phyloP scores from a whole-genome alignment of 768 basidiomycete species.

The Russula brevipes region DNA sequence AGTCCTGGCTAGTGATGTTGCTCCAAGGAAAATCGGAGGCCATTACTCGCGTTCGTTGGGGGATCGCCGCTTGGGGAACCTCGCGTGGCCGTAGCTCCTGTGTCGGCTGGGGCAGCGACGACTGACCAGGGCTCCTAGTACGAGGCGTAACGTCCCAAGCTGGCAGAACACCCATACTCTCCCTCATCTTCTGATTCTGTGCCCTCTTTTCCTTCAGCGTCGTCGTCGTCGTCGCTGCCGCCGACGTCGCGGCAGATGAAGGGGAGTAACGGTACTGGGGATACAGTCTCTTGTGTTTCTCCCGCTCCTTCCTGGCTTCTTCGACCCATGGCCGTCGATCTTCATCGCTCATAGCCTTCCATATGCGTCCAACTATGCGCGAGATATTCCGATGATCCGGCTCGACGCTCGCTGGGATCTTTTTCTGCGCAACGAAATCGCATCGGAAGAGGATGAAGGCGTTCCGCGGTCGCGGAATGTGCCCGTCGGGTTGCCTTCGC shows the following conservation, averaged over 20 bases:
- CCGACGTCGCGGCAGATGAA: neutral
- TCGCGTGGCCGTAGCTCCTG: neutral
- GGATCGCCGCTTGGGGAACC: neutral
- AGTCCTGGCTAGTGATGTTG: neutral
- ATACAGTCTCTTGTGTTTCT: conserved; percentile 37
- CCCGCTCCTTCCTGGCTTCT: conserved; percentile 47
- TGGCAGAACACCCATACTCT: conserved; percentile 15
- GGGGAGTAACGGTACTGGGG: conserved; percentile 32
- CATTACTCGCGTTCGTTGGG: neutral
- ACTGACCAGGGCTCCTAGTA: neutral
- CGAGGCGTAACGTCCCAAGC: conserved; percentile 1
- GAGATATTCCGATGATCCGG: conserved; percentile 65
- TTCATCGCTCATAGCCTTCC: conserved; percentile 49
- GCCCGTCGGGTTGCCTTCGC: conserved; percentile 44
- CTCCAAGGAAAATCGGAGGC: neutral
- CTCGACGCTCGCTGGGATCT: conserved; percentile 50
- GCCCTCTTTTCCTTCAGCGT: conserved; percentile 7
- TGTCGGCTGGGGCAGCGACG: neutral
- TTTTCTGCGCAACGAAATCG: conserved; percentile 61
- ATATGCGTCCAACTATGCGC: conserved; percentile 59
- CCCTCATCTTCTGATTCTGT: conserved; percentile 5
- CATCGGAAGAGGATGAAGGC: conserved; percentile 78
- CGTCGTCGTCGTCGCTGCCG: neutral
- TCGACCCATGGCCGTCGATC: conserved; percentile 48
- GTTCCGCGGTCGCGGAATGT: conserved; percentile 69